Base-by-base conservation (phyloP, 768 basidiomycete genomes). In the Boletales sp. region DNA sequence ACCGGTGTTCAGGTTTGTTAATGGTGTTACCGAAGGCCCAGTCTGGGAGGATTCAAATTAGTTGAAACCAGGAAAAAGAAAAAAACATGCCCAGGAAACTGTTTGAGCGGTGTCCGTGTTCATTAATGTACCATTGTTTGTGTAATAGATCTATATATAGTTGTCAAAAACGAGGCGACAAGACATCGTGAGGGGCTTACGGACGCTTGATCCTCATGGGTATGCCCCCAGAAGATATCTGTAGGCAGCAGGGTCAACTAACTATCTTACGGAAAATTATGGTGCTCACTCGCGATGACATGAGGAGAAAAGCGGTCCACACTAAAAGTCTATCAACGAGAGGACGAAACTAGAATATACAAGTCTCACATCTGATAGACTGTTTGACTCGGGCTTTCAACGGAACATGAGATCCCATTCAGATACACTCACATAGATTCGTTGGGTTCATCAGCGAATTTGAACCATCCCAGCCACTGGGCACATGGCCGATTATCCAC, bases 171-270 rank as follows among this genome's bases (percentile, higher is more conserved):
- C 17, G 18, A 19, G 40, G 12, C 38, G 15, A 27, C 29, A 8
- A 17, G 3, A 18, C 24, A n/a, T 21, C 39, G 30, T 8, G 14
- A 47, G 42, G n/a, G 29, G 48, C 74, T 24, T 51, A 84, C 84
- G 29, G 78, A 82, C 36, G 87, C 55, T 66, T 86, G 77, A 64
- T 89, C 87, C 62, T 88, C 84, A 48, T 89, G 86, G 0, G 82
- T 80, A 58, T 90, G 88, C 7, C 87, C 87, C 61, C 74, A 90
- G 72, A 89, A 87, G n/a, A 88, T 80, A 55, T 79, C 85, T 83
- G 47, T 21, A 21, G 21, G 4, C 35, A 44, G 36, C 24, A 43
- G 45, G 44, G 49, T 55, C 58, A 54, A 51, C 50, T 37, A 54
- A 15, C 17, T 43, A 8, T 37, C 37, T 19, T 30, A 2, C 24